Evolutionary conservation across 2,329 filamentous ascomycete genomes (phyloP).

Genomic region (Sporothrix euskadiensis): DNA sequence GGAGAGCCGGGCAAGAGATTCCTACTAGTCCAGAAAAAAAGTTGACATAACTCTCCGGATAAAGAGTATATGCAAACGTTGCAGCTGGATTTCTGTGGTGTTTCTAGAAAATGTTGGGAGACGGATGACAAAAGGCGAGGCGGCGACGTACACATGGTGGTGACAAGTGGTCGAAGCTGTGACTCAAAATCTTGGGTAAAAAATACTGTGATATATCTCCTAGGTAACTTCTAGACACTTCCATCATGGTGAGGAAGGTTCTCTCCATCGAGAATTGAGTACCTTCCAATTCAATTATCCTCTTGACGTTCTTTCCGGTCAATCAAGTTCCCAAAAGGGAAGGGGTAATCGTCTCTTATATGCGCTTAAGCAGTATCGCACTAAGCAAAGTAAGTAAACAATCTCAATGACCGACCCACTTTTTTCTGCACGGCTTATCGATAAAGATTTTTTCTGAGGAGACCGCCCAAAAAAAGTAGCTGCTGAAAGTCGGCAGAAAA

Average conservation of each 20-base stretch:
- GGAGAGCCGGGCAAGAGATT: too few species aligned
- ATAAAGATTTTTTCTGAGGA: slow-evolving; percentile 15
- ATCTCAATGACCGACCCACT: background rate
- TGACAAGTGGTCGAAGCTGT: too few species aligned
- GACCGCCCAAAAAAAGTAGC: slow-evolving; percentile 23
- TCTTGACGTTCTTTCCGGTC: background rate
- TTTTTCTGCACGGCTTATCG: slow-evolving; percentile 18
- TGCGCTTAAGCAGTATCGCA: background rate
- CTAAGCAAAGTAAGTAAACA: background rate
- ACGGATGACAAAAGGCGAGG: too few species aligned
- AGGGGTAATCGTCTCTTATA: slow-evolving; percentile 3
- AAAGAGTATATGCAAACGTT: too few species aligned
- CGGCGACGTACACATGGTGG: too few species aligned
- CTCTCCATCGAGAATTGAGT: background rate
- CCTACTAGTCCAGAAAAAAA: too few species aligned
- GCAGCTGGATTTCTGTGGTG: too few species aligned
- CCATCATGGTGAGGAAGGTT: background rate
- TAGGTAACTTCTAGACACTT: background rate
- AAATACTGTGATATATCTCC: background rate
- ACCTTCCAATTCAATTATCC: background rate
- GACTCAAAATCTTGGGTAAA: too few species aligned
- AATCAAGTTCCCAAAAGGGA: background rate
- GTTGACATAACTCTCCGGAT: too few species aligned
- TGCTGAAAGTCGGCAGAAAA: slow-evolving; percentile 24
- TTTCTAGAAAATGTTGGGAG: too few species aligned